A percentile compares a stretch with the other conserved stretches of the same genome.
Conservation (phyloP, 1,284 basidiomycete genomes). For the Inonotus hispidus region DNA sequence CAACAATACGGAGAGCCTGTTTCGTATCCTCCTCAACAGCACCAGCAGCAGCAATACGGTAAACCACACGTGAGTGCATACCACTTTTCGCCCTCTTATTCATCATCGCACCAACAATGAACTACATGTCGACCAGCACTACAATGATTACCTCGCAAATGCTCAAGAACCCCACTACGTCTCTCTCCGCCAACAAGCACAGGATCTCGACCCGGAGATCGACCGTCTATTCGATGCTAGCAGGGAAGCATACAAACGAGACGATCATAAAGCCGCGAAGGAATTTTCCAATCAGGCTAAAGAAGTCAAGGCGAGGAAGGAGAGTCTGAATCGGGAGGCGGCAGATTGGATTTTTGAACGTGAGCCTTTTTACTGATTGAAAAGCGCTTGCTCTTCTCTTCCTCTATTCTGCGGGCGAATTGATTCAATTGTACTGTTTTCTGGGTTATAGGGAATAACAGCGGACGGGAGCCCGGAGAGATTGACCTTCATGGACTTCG, state of each 20-base stretch:
- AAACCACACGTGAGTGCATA: conserved; percentile 5
- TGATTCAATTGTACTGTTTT: neutral
- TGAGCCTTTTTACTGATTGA: too few relatives aligned
- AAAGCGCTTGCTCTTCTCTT: neutral
- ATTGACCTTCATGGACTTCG: conserved; percentile 91
- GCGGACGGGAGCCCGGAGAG: conserved; percentile 65
- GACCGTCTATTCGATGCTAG: conserved; percentile 59
- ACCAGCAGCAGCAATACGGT: conserved; percentile 18
- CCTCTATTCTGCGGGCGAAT: neutral
- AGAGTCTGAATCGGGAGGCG: conserved; percentile 79
- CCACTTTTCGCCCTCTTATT: neutral
- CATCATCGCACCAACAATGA: neutral
- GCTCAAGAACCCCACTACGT: conserved; percentile 67
- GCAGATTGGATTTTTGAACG: conserved; percentile 79
- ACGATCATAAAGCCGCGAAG: conserved; percentile 81
- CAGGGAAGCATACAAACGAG: conserved; percentile 60
- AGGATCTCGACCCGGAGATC: conserved; percentile 72
- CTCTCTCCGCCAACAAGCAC: conserved; percentile 66
- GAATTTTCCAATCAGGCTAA: conserved; percentile 82
- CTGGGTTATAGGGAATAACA: conserved; percentile 71
- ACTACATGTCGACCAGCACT: conserved; percentile 14
- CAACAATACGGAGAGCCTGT: conserved; percentile 18
- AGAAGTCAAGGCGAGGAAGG: conserved; percentile 75
- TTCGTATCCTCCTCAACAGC: conserved; percentile 13
- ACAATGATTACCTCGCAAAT: conserved; percentile 64